phyloP scores from a whole-genome alignment of 495 filamentous ascomycete genomes.

The Lindgomyces ingoldianus region DNA sequence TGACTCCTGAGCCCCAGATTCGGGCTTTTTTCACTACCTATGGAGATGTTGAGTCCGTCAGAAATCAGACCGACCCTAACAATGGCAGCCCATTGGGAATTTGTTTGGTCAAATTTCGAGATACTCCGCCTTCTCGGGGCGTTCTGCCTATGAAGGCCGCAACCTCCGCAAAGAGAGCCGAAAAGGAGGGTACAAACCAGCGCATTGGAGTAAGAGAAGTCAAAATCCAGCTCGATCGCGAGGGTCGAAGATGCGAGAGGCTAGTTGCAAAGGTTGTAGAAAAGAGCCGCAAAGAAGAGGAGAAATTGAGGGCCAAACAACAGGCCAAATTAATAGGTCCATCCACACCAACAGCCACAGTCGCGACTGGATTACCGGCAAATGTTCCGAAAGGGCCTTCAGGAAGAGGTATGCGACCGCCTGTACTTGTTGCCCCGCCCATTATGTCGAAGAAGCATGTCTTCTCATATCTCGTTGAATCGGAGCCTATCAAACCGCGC shows the following conservation, averaged over 20 bases:
- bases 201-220: constrained; percentile 73
- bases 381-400: constrained; percentile 86
- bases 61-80: constrained; percentile 87
- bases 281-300: constrained; percentile 57
- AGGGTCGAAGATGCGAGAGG: constrained; percentile 74
- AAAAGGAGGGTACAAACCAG: constrained; percentile 64
- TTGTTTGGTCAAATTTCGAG: constrained; percentile 84
- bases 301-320: constrained; percentile 36
- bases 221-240: constrained; percentile 82
- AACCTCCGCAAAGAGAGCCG: constrained; percentile 76
- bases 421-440: constrained; percentile 45
- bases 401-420: constrained; percentile 57
- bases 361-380: constrained; percentile 54
- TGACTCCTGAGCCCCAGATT: constrained; percentile 76
- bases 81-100: constrained; percentile 92
- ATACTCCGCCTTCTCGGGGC: constrained; percentile 58
- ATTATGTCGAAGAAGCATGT: constrained; percentile 37
- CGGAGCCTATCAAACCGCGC: constrained; percentile 60
- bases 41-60: constrained; percentile 84
- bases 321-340: constrained; percentile 28
- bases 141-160: constrained; percentile 60
- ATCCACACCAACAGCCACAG: constrained; percentile 38
- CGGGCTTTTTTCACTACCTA: constrained; percentile 79
- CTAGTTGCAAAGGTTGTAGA: constrained; percentile 71
- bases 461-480: constrained; percentile 52